Evolutionary conservation across 257 asterid species (phyloP).

Genomic region (Solanum habrochaites): DNA sequence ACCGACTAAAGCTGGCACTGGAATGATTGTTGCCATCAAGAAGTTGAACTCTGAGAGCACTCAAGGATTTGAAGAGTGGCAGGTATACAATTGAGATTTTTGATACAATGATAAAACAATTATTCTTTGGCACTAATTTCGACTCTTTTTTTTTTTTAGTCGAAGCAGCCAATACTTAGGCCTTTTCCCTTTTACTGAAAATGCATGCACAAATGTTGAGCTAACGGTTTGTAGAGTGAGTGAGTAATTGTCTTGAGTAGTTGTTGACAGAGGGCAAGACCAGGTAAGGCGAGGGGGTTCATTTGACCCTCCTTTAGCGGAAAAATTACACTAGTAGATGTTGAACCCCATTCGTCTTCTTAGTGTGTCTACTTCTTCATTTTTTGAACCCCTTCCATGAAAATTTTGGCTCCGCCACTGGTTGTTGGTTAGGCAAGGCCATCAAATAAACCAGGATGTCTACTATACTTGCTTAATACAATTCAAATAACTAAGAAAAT

Average conservation of each 20-base stretch:
- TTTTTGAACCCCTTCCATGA: background rate
- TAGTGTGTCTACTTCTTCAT: background rate
- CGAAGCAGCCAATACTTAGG: background rate
- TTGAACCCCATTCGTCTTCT: background rate
- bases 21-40: conserved; percentile 40
- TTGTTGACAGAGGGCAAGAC: background rate
- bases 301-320: background rate
- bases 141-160: background rate
- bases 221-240: background rate
- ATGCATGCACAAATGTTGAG: background rate
- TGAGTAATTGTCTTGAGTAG: background rate
- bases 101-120: background rate
- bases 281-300: background rate
- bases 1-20: conserved; percentile 25
- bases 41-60: conserved; percentile 29
- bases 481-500: background rate
- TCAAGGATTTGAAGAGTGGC: conserved; percentile 50
- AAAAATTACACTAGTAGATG: background rate
- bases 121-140: background rate
- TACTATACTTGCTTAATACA: background rate
- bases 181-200: background rate
- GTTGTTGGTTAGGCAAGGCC: background rate
- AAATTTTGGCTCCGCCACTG: background rate
- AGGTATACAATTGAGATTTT: conserved; percentile 13
- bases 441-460: background rate